phyloP scores from a whole-genome alignment of 805 yeast species.

The Cyberlindnera mycetangii region DNA sequence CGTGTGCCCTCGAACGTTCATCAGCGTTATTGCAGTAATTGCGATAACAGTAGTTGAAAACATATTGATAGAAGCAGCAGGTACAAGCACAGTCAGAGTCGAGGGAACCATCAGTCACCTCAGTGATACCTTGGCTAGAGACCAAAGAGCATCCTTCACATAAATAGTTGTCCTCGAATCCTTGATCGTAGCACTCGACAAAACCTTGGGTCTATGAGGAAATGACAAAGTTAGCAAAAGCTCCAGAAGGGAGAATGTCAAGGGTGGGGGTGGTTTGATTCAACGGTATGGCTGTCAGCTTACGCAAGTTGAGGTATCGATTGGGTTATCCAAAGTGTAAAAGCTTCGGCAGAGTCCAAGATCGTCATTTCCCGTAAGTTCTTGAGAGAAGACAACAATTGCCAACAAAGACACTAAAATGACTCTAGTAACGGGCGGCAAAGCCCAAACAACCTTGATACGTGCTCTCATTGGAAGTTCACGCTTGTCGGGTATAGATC shows the following conservation, averaged over 20 bases:
- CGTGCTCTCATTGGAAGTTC: not conserved
- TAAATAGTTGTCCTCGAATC: conserved; percentile 22
- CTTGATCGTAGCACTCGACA: conserved; percentile 20
- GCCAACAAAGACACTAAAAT: not conserved
- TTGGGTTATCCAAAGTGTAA: conserved; percentile 4
- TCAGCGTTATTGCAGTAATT: conserved; percentile 20
- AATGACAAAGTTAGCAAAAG: conserved; percentile 1
- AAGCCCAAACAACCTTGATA: not conserved
- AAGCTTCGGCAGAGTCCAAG: conserved; percentile 4
- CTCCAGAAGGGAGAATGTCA: too few relatives aligned
- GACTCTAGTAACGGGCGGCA: not conserved
- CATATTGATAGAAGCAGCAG: conserved; percentile 26
- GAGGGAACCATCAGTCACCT: conserved; percentile 1
- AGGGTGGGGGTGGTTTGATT: not conserved
- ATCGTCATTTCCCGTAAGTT: not conserved
- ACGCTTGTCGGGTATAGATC: not conserved
- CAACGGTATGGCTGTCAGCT: conserved; percentile 2
- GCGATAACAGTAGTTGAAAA: conserved; percentile 26
- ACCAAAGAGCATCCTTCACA: conserved; percentile 29
- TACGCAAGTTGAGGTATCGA: conserved; percentile 6
- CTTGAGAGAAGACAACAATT: not conserved
- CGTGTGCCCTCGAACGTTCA: conserved; percentile 15
- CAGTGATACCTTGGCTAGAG: not conserved
- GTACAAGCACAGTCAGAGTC: conserved; percentile 27
- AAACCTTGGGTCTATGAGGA: conserved; percentile 3